Percentiles rank a stretch among this genome's conserved stretches.
phyloP scores from a whole-genome alignment of 2,329 filamentous ascomycete genomes.

The Penicillium rolfsii region DNA sequence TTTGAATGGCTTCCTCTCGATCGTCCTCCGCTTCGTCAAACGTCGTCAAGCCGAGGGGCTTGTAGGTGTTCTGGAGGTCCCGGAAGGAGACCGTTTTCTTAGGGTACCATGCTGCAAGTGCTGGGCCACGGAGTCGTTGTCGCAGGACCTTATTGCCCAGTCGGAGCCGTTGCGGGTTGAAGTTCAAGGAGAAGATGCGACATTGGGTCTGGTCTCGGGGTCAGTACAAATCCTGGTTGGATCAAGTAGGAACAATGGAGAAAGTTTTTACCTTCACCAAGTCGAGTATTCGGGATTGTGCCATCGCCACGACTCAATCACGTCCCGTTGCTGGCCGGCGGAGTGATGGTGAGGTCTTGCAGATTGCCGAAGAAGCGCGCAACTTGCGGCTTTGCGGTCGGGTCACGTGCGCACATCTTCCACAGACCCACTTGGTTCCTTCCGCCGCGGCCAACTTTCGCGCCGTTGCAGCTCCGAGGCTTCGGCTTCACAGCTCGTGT shows the following conservation, averaged over 20 bases:
- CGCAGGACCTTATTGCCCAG: slow-evolving; percentile 91
- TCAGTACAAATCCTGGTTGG: background rate
- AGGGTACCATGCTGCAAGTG: slow-evolving; percentile 86
- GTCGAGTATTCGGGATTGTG: slow-evolving; percentile 61
- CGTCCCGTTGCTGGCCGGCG: background rate
- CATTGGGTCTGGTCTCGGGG: slow-evolving; percentile 70
- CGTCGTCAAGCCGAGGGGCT: slow-evolving; percentile 64
- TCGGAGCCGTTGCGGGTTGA: slow-evolving; percentile 80
- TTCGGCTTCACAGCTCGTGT: background rate
- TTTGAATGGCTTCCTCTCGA: slow-evolving; percentile 66
- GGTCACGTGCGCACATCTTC: slow-evolving; percentile 9
- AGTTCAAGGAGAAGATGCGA: slow-evolving; percentile 86
- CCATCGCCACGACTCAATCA: slow-evolving; percentile 38
- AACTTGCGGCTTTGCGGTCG: slow-evolving; percentile 2
- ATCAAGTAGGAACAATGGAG: background rate
- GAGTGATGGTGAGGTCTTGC: background rate
- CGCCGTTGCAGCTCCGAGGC: background rate
- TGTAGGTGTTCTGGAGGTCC: slow-evolving; percentile 72
- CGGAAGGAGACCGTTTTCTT: slow-evolving; percentile 70
- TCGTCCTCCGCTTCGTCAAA: slow-evolving; percentile 80
- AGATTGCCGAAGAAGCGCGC: slow-evolving; percentile 1
- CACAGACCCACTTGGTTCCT: background rate
- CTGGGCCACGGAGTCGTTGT: slow-evolving; percentile 81
- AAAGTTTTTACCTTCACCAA: slow-evolving; percentile 71
- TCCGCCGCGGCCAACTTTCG: background rate